Evolutionary conservation across 495 filamentous ascomycete genomes (phyloP).

Genomic region (Aspergillus ellipticus): DNA sequence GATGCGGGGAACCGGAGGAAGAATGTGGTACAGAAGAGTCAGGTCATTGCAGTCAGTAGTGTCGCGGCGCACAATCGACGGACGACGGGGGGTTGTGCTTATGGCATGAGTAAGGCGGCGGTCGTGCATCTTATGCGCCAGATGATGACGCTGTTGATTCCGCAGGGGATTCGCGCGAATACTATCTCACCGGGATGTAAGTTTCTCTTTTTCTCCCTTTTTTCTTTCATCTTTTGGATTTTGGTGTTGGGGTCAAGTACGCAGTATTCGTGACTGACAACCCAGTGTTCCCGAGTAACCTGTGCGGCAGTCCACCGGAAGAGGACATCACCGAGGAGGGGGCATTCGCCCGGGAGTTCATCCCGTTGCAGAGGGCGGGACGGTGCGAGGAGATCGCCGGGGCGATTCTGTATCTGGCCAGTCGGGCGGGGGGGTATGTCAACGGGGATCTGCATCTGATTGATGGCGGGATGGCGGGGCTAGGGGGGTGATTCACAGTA

Average conservation of each 20-base stretch:
- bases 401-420: conserved; percentile 57
- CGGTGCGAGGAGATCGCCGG: conserved; percentile 60
- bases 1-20: conserved; percentile 52
- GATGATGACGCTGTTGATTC: conserved; percentile 46
- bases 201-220: conserved; percentile 19
- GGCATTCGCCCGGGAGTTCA: conserved; percentile 36
- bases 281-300: neutral
- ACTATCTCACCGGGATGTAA: conserved; percentile 61
- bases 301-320: neutral
- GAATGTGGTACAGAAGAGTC: conserved; percentile 19
- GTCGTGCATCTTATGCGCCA: conserved; percentile 61
- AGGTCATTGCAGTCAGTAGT: conserved; percentile 54
- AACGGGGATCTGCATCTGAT: conserved; percentile 53
- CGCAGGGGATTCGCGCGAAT: conserved; percentile 59
- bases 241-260: too few species aligned
- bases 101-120: conserved; percentile 60
- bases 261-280: neutral
- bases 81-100: conserved; percentile 54
- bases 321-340: conserved; percentile 24
- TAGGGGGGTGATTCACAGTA: too few species aligned
- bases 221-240: too few species aligned
- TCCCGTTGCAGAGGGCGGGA: conserved; percentile 50
- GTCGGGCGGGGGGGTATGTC: conserved; percentile 55
- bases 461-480: conserved; percentile 52
- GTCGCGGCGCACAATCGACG: conserved; percentile 53